A percentile compares a stretch with the other conserved stretches of the same genome.
These are phyloP conservation scores for Ophiostoma pallidulum DNA, from an alignment of 2,329 filamentous ascomycete species.

Conservation along the genomic window DNA sequence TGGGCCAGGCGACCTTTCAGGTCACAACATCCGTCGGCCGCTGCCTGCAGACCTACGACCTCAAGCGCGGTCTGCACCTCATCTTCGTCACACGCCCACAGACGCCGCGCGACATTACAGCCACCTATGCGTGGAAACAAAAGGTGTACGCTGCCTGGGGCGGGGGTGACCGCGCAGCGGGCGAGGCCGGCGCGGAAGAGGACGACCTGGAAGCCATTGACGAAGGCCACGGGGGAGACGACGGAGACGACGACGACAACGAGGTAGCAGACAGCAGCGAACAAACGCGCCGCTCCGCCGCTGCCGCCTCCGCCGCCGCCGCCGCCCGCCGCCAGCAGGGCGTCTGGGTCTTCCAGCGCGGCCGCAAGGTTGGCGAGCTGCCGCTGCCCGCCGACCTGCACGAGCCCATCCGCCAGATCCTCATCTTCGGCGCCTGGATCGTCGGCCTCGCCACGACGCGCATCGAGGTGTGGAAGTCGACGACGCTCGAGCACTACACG, in stretches of 20 bases:
- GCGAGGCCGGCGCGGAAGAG: too few relatives aligned
- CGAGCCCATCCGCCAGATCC: constrained; percentile 65
- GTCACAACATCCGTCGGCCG: constrained; percentile 91
- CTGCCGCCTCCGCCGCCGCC: constrained; percentile 20
- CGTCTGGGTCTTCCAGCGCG: constrained; percentile 86
- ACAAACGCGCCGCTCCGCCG: neutral
- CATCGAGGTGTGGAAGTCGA: constrained; percentile 83
- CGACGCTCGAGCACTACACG: constrained; percentile 81
- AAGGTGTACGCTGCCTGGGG: constrained; percentile 87
- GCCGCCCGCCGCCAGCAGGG: too few relatives aligned
- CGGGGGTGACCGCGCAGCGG: too few relatives aligned
- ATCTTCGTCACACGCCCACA: constrained; percentile 90
- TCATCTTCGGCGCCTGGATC: constrained; percentile 87
- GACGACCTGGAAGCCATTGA: too few relatives aligned
- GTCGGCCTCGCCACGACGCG: constrained; percentile 66
- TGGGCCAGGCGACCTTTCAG: constrained; percentile 93
- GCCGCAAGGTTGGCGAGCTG: constrained; percentile 72
- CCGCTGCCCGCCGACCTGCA: constrained; percentile 54
- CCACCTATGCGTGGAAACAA: constrained; percentile 79
- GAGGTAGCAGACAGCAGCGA: neutral
- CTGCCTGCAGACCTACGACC: constrained; percentile 89
- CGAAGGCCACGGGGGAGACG: constrained; percentile 2
- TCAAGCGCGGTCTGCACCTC: constrained; percentile 80
- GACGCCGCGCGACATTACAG: constrained; percentile 77
- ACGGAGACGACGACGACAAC: neutral